These are phyloP conservation scores for Endogone sp. DNA, from an alignment of 192 early-diverging fungal species.

Conservation along the genomic window DNA sequence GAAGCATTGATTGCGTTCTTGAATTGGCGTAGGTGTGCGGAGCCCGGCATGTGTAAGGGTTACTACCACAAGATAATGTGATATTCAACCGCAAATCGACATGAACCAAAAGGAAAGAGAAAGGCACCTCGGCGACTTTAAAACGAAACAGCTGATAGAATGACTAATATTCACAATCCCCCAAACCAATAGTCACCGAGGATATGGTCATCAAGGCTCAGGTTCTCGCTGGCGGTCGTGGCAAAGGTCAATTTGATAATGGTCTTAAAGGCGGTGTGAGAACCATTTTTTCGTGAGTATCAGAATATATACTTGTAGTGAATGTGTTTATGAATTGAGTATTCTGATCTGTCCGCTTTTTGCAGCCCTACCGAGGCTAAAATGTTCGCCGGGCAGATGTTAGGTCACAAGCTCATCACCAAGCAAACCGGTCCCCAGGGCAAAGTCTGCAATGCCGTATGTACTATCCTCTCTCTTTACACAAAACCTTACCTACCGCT, in stretches of 20 bases:
- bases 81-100: no score
- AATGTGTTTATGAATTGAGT: no score
- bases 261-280: conserved; percentile 97
- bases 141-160: no score
- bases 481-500: background rate
- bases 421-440: conserved; percentile 97
- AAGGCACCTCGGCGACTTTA: no score
- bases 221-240: conserved; percentile 98
- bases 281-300: conserved; percentile 81
- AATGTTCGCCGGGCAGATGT: conserved; percentile 89
- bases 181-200: conserved; percentile 51
- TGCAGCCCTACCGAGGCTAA: conserved; percentile 81
- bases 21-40: no score
- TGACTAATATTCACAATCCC: no score
- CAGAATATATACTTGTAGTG: background rate
- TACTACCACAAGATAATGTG: no score
- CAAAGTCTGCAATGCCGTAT: conserved; percentile 85
- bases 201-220: conserved; percentile 82
- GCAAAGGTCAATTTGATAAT: conserved; percentile 95
- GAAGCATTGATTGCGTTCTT: no score
- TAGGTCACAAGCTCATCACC: conserved; percentile 96
- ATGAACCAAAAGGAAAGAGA: no score
- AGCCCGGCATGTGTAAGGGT: no score
- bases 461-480: conserved; percentile 2
- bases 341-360: conserved; percentile 14